phyloP scores from a whole-genome alignment of 2,329 filamentous ascomycete species.

The Cercospora zeae-maydis region DNA sequence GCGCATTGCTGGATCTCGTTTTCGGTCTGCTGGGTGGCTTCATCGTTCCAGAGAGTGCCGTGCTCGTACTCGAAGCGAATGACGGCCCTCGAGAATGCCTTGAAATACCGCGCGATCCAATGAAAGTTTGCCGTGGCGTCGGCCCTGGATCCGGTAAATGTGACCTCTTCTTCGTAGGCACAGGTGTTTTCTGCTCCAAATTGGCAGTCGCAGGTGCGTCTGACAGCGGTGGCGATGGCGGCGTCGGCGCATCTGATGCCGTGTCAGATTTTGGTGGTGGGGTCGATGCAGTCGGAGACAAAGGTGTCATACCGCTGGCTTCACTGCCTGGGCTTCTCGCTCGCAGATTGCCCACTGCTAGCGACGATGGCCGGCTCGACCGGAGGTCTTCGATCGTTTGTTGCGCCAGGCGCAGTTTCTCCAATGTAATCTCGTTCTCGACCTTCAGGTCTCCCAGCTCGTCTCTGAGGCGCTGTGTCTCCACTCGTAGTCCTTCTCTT shows the following conservation, averaged over 20 bases:
- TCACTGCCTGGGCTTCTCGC: constrained; percentile 49
- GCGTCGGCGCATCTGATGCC: constrained; percentile 68
- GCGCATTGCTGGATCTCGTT: constrained; percentile 33
- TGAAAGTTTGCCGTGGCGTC: constrained; percentile 51
- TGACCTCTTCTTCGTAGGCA: constrained; percentile 42
- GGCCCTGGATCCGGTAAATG: constrained; percentile 50
- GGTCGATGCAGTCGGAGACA: constrained; percentile 84
- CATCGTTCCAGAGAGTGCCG: constrained; percentile 29
- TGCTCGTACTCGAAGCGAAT: constrained; percentile 38
- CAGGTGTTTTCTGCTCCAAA: constrained; percentile 40
- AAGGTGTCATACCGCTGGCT: constrained; percentile 67
- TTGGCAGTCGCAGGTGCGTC: constrained; percentile 65
- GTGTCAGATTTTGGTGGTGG: constrained; percentile 69
- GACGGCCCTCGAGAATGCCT: constrained; percentile 58
- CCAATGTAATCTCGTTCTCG: constrained; percentile 87
- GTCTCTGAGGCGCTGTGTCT: constrained; percentile 82
- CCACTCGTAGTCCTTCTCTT: constrained; percentile 81
- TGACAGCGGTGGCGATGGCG: constrained; percentile 90
- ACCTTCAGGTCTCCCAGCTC: constrained; percentile 92
- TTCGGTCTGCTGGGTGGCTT: constrained; percentile 47
- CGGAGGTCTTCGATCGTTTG: constrained; percentile 49
- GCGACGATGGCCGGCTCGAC: constrained; percentile 50
- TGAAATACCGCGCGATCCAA: constrained; percentile 43
- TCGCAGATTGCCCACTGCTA: constrained; percentile 45
- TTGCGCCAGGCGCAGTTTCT: constrained; percentile 78